phyloP scores from a whole-genome alignment of 345 rosid genomes.

The Eucalyptus regnans region DNA sequence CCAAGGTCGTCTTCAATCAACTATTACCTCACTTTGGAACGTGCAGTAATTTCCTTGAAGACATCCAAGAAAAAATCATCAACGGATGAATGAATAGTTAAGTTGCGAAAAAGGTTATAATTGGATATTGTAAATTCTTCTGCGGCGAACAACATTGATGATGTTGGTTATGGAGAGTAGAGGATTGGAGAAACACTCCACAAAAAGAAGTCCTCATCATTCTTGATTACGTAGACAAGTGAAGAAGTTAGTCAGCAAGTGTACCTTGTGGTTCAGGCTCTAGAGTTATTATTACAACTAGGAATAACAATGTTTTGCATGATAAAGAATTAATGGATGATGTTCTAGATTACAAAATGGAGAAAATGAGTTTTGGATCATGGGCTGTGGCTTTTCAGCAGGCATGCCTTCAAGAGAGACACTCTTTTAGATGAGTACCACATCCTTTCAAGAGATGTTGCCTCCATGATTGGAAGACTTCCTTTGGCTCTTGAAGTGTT shows the following conservation, averaged over 20 bases:
- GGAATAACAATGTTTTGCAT: background rate
- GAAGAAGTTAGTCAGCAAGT: background rate
- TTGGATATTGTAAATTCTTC: background rate
- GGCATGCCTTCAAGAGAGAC: background rate
- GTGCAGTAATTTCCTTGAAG: fast-evolving
- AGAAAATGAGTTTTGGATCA: background rate
- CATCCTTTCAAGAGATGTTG: background rate
- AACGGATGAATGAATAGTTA: background rate
- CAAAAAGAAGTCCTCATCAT: background rate
- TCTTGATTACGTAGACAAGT: background rate
- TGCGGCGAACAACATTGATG: background rate
- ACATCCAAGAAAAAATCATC: background rate
- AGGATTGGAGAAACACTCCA: background rate
- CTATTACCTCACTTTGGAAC: background rate
- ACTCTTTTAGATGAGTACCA: background rate
- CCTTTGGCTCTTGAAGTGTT: background rate
- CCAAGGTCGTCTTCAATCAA: background rate
- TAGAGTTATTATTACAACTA: background rate
- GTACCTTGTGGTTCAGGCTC: background rate
- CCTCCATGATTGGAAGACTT: background rate
- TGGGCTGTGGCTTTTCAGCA: background rate
- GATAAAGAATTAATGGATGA: background rate
- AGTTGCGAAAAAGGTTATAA: background rate
- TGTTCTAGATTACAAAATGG: background rate
- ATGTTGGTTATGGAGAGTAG: background rate